Conservation (phyloP, 1,139 yeast genomes). For the Taphrina pruni region DNA sequence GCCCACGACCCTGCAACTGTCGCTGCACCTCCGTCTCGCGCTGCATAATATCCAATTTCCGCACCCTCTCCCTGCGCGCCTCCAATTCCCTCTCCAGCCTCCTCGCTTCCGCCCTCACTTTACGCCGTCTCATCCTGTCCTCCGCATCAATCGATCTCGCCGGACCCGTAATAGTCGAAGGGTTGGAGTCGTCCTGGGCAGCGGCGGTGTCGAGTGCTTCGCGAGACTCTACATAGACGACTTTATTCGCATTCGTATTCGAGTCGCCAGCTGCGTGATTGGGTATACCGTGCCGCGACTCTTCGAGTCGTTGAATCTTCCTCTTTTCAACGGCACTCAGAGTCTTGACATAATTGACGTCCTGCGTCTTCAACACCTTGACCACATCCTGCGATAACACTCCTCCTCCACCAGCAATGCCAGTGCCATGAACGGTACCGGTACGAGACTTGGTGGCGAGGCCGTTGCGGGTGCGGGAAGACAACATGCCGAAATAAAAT, state of each 20-base stretch:
- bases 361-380: slow-evolving; percentile 84
- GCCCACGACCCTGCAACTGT: slow-evolving; percentile 43
- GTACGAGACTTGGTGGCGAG: slow-evolving; percentile 57
- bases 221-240: background rate
- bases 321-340: slow-evolving; percentile 70
- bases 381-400: slow-evolving; percentile 71
- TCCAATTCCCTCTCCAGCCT: slow-evolving; percentile 34
- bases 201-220: background rate
- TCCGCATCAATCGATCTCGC: background rate
- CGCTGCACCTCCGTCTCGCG: slow-evolving; percentile 41
- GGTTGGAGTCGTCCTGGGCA: background rate
- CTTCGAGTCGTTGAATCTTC: slow-evolving; percentile 67
- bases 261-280: too few species aligned
- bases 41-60: slow-evolving; percentile 25
- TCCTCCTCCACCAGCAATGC: slow-evolving; percentile 56
- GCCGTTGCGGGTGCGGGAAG: slow-evolving; percentile 72
- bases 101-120: slow-evolving; percentile 18
- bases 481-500: slow-evolving; percentile 90
- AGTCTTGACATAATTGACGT: slow-evolving; percentile 80
- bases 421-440: too few species aligned
- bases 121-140: slow-evolving; percentile 1
- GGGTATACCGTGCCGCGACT: slow-evolving; percentile 52
- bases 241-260: slow-evolving; percentile 53
- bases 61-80: slow-evolving; percentile 30
- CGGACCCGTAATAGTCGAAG: slow-evolving; percentile 63